phyloP scores from a whole-genome alignment of 257 asterid genomes.

The Scutellaria baicalensis region DNA sequence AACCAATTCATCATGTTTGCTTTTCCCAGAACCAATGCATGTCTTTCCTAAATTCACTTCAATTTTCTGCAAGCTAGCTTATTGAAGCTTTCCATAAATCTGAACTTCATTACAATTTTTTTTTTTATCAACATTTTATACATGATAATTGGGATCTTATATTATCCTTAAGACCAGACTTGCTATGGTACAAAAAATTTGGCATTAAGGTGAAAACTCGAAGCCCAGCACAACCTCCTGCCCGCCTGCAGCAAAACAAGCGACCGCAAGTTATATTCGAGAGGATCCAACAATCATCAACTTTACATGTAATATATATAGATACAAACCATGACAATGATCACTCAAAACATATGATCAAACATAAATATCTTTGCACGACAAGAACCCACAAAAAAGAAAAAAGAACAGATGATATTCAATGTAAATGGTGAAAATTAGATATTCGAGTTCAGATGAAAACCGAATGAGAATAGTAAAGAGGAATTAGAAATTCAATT shows the following conservation, averaged over 20 bases:
- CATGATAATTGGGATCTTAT: not conserved
- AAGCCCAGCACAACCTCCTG: not conserved
- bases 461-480: not conserved
- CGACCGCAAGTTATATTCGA: not conserved
- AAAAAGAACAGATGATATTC: not conserved
- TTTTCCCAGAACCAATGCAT: too few relatives aligned
- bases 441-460: not conserved
- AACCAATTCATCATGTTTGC: not conserved
- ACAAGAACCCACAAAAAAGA: not conserved
- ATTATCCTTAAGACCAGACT: not conserved
- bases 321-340: not conserved
- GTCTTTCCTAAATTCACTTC: too few relatives aligned
- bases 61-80: too few relatives aligned
- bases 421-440: not conserved
- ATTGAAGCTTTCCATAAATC: not conserved
- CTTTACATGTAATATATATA: too few relatives aligned
- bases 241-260: conserved; percentile 7
- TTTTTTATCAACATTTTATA: not conserved
- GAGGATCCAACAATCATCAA: too few relatives aligned
- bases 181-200: conserved; percentile 4
- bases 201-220: conserved; percentile 1
- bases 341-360: not conserved
- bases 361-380: not conserved
- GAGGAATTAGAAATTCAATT: conserved; percentile 31
- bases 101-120: not conserved